phyloP scores from a whole-genome alignment of 2,329 filamentous ascomycete species.

The Teratosphaeria gauchensis region DNA sequence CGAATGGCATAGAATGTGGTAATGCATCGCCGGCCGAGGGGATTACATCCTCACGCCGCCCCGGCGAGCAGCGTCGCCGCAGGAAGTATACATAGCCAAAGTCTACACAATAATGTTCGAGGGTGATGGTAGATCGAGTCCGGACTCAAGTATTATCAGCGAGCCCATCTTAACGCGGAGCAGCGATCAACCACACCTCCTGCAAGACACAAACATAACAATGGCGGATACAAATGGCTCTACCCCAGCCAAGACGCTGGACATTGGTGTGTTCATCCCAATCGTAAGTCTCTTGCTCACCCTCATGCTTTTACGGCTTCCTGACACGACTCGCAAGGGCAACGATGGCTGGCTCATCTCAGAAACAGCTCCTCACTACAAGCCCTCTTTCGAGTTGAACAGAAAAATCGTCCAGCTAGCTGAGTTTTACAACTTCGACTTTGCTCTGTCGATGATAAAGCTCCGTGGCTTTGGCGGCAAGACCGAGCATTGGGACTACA shows the following conservation, averaged over 20 bases:
- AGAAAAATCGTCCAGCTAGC: conserved; percentile 7
- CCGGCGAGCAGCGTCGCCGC: neutral
- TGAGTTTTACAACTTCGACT: conserved; percentile 6
- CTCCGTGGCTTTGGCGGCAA: conserved; percentile 9
- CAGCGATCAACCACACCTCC: neutral
- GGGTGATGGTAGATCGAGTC: neutral
- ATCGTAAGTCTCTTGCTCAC: neutral
- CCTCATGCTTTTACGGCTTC: neutral
- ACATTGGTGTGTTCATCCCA: conserved; percentile 9
- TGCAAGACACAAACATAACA: neutral
- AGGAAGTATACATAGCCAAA: neutral
- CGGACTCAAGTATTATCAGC: neutral
- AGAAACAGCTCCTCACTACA: conserved; percentile 7
- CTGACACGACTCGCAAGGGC: neutral
- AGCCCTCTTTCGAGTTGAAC: conserved; percentile 7
- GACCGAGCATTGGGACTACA: conserved; percentile 9
- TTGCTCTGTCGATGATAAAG: conserved; percentile 10
- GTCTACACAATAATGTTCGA: neutral
- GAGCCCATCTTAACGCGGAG: too few species aligned
- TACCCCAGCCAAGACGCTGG: neutral
- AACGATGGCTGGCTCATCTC: conserved; percentile 11
- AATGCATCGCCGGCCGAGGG: neutral
- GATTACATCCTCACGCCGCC: neutral
- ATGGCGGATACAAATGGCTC: neutral
- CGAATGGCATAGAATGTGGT: neutral